Evolutionary conservation across 768 basidiomycete species (phyloP).

Genomic region (Calvatia gigantea): DNA sequence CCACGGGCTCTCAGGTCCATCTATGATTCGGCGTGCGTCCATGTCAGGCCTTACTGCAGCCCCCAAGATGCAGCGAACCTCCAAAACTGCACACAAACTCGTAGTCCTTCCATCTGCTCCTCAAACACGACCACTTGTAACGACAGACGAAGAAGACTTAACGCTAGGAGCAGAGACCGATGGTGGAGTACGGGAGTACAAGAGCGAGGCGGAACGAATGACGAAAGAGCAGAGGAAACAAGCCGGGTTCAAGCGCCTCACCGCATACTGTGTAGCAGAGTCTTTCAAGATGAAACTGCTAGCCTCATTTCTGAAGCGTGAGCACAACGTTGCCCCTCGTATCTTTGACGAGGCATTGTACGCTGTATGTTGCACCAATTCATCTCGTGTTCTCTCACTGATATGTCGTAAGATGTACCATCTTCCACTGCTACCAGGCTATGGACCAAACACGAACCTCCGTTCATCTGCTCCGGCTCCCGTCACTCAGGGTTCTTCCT

Average conservation of each 20-base stretch:
- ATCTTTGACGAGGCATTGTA: constrained; percentile 94
- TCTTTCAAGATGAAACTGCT: constrained; percentile 81
- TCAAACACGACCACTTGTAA: constrained; percentile 68
- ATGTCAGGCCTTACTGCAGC: constrained; percentile 10
- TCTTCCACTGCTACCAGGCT: constrained; percentile 87
- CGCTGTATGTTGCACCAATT: constrained; percentile 55
- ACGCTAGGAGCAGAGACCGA: constrained; percentile 25
- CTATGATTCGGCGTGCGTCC: neutral
- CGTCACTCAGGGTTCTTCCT: constrained; percentile 43
- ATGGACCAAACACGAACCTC: constrained; percentile 78
- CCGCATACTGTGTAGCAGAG: constrained; percentile 88
- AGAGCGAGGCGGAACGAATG: constrained; percentile 88
- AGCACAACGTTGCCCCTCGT: constrained; percentile 85
- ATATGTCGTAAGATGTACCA: constrained; percentile 70
- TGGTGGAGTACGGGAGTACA: constrained; percentile 67
- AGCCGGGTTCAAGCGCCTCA: constrained; percentile 77
- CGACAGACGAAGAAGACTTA: constrained; percentile 8
- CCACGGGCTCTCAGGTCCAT: neutral
- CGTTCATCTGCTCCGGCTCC: constrained; percentile 75
- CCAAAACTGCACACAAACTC: constrained; percentile 89
- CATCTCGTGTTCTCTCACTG: constrained; percentile 7
- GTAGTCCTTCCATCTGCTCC: constrained; percentile 88
- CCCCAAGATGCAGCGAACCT: constrained; percentile 69
- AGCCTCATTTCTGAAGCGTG: constrained; percentile 83
- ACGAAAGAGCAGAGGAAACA: constrained; percentile 78